A percentile compares a stretch with the other conserved stretches of the same genome.
Evolutionary conservation across 2,329 filamentous ascomycete species (phyloP).

Genomic region (Huntiella savannae): DNA sequence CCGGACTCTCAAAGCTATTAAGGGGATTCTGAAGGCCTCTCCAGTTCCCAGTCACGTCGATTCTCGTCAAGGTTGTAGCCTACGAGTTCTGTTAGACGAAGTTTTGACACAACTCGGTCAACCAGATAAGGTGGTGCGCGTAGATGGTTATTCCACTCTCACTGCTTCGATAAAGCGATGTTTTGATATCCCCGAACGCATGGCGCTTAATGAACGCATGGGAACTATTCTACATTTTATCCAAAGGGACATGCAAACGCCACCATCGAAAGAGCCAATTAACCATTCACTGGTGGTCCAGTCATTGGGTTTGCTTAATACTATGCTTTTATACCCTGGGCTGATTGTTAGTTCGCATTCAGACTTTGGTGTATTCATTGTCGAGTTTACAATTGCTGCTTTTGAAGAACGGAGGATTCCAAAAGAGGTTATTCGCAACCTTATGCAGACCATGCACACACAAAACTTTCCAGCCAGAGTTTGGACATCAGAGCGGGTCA

Average conservation of each 20-base stretch:
- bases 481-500: conserved; percentile 53
- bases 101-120: conserved; percentile 64
- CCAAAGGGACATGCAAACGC: conserved; percentile 55
- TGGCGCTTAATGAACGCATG: conserved; percentile 58
- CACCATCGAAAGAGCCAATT: conserved; percentile 31
- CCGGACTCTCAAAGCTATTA: conserved; percentile 18
- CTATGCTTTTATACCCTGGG: conserved; percentile 56
- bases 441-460: conserved; percentile 62
- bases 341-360: conserved; percentile 51
- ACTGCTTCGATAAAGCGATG: conserved; percentile 60
- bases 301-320: conserved; percentile 57
- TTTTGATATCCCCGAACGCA: conserved; percentile 58
- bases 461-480: conserved; percentile 61
- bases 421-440: conserved; percentile 59
- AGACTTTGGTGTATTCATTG: conserved; percentile 61
- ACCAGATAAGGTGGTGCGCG: conserved; percentile 47
- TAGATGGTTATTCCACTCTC: conserved; percentile 76
- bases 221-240: conserved; percentile 63
- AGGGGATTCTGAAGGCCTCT: conserved; percentile 62
- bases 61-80: conserved; percentile 14
- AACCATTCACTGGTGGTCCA: conserved; percentile 59
- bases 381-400: conserved; percentile 61
- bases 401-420: conserved; percentile 49
- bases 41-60: conserved; percentile 28
- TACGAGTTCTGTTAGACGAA: conserved; percentile 70